phyloP scores from a whole-genome alignment of 1,284 basidiomycete species.

The Coniferiporia sulphurascens region DNA sequence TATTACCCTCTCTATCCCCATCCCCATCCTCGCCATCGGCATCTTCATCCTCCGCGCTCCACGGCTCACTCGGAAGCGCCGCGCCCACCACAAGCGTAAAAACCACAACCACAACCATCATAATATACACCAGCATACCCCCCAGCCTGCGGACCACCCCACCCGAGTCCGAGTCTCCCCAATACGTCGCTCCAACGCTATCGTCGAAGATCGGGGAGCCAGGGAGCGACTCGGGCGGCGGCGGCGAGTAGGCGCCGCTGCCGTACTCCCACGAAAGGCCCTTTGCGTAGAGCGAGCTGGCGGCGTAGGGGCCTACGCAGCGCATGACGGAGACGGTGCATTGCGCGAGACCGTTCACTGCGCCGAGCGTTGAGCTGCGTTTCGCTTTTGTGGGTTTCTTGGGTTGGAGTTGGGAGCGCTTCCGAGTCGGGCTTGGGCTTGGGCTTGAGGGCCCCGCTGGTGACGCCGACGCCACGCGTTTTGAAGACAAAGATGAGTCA shows the following conservation, averaged over 20 bases:
- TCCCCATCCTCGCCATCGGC: neutral
- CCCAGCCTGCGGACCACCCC: neutral
- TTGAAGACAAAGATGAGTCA: neutral
- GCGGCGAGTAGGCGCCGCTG: neutral
- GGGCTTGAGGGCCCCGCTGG: slow-evolving; percentile 27
- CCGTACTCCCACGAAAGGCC: slow-evolving; percentile 10
- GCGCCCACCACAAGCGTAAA: slow-evolving; percentile 22
- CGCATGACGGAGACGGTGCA: slow-evolving; percentile 48
- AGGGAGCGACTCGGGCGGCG: neutral
- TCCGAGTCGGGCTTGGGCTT: no score
- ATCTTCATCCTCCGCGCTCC: slow-evolving; percentile 5
- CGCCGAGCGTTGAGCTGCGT: slow-evolving; percentile 24
- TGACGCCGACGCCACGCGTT: slow-evolving; percentile 20
- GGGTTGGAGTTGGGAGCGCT: slow-evolving; percentile 17
- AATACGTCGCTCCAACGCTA: neutral
- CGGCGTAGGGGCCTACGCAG: slow-evolving; percentile 44
- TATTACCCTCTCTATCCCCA: no score
- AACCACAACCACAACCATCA: slow-evolving; percentile 21
- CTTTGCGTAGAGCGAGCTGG: slow-evolving; percentile 34
- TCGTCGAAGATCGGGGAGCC: neutral
- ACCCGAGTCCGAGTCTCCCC: neutral
- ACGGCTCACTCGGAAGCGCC: slow-evolving; percentile 10
- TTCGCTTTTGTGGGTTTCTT: slow-evolving; percentile 20
- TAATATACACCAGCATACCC: slow-evolving; percentile 6
- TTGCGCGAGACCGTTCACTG: slow-evolving; percentile 43